A percentile compares a stretch with the other conserved stretches of the same genome.
Conservation (phyloP, 805 yeast genomes). For the Blastobotrys peoriensis region DNA sequence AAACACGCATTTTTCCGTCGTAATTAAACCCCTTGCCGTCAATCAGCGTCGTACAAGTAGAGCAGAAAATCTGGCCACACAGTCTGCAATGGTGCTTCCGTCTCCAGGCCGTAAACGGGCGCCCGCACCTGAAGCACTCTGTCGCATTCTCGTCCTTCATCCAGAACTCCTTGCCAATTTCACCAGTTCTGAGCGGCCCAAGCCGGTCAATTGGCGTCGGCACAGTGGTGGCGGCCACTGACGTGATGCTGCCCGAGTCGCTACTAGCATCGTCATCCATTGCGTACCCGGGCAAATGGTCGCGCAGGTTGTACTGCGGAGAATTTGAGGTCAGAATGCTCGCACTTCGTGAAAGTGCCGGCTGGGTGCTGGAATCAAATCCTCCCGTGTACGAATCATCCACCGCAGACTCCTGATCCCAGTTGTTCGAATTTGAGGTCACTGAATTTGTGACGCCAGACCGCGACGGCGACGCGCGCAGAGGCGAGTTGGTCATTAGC, state of each 20-base stretch:
- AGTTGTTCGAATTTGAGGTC: too few species aligned
- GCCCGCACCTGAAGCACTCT: slow-evolving; percentile 79
- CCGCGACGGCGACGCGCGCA: neutral
- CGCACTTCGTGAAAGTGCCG: slow-evolving; percentile 16
- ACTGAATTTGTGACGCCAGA: neutral
- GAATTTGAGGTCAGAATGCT: slow-evolving; percentile 19
- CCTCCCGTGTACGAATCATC: neutral
- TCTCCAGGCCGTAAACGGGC: slow-evolving; percentile 75
- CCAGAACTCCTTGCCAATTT: slow-evolving; percentile 78
- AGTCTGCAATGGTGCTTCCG: slow-evolving; percentile 92
- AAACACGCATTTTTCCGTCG: slow-evolving; percentile 68
- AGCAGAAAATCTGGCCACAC: slow-evolving; percentile 93
- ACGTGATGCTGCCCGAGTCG: slow-evolving; percentile 23
- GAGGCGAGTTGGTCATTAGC: neutral
- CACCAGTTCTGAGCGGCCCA: slow-evolving; percentile 17
- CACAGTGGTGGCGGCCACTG: slow-evolving; percentile 7
- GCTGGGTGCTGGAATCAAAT: neutral
- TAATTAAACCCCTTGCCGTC: slow-evolving; percentile 58
- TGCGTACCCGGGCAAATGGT: slow-evolving; percentile 22
- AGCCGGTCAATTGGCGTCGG: slow-evolving; percentile 12
- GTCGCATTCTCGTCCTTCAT: slow-evolving; percentile 90
- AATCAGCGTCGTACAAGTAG: slow-evolving; percentile 68
- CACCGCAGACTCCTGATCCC: neutral
- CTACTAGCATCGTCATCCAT: slow-evolving; percentile 20
- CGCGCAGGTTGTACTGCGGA: slow-evolving; percentile 13